Base-by-base conservation (phyloP, 345 rosid species). In the Raphanus sativus region DNA sequence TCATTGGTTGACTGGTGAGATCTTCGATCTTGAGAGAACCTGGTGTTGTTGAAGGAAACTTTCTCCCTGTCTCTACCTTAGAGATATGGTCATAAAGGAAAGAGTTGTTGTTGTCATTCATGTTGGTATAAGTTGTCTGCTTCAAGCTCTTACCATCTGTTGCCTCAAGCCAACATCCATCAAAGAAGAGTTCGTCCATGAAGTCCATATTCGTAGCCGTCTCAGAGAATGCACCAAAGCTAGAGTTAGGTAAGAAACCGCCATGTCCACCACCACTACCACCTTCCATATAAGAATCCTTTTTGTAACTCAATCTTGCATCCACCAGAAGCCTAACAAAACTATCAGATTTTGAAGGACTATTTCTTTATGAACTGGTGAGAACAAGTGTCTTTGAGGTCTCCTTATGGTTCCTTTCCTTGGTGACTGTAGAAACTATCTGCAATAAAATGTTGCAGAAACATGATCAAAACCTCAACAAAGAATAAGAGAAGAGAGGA, bases 141-240 rank as follows among this genome's bases (percentile, higher is more conserved):
- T 79, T 79, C 75, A 83, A 70, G 84, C 75, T 76, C 29, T 81
- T 80, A 48, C 84, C 86, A 81, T 86, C 91, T 4, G 85, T 81
- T 59, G 91, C 75, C 88, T 90, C 92, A 61, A 92, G 76, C 92
- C 94, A 90, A 84, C 92, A 90, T 38, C 98, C 90, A 76, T 89
- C 96, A 69, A 76, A 81, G 83, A 92, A 86, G 79, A 92, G 91
- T 73, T 92, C 89, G 60, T 94, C 94, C 94, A 94, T 86, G 78
- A 89, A 86, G 84, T 92, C 97, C 86, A 94, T 85, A 84, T 94
- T 91, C 91, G 89, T 85, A 79, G 88, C 74, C 66, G 87, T 60
- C 29, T 82, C 89, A 5, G 84, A 74, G 76, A 84, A 82, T 77
- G 70, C 78, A 65, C 84, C 86, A 81, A 80, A 73, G 63, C 69